A percentile compares a stretch with the other conserved stretches of the same genome.
Conservation (phyloP, 1,284 basidiomycete species). For the Apiotrichum porosum region DNA sequence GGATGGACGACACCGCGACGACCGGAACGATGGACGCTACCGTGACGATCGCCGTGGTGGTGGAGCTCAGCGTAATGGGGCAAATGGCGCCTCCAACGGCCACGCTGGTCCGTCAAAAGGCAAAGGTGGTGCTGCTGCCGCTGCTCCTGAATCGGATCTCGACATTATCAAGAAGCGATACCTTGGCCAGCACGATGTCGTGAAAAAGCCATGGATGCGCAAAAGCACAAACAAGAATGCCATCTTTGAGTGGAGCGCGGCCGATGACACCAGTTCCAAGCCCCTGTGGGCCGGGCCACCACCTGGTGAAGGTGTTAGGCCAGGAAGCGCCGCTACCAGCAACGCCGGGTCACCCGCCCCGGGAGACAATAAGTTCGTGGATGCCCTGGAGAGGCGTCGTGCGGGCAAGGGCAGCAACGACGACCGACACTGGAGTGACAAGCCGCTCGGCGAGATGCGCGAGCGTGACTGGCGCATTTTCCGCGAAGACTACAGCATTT, state of each 20-base stretch:
- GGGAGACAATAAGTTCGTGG: conserved; percentile 46
- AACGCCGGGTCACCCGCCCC: conserved; percentile 12
- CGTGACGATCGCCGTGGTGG: neutral
- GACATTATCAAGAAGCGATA: conserved; percentile 77
- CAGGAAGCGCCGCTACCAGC: neutral
- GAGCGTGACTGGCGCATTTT: conserved; percentile 99
- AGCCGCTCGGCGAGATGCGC: conserved; percentile 86
- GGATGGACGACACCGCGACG: conserved; percentile 12
- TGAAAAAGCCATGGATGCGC: conserved; percentile 86
- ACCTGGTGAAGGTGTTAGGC: too few species aligned
- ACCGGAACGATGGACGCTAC: neutral
- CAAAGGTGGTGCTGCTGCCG: conserved; percentile 8
- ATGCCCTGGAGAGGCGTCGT: conserved; percentile 71
- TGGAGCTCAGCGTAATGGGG: neutral
- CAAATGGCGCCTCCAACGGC: conserved; percentile 1
- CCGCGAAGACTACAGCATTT: conserved; percentile 95
- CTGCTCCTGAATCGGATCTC: conserved; percentile 60
- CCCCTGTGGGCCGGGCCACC: conserved; percentile 4
- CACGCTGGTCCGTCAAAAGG: conserved; percentile 11
- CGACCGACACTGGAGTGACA: conserved; percentile 97
- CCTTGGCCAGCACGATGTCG: conserved; percentile 63
- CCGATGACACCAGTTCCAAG: conserved; percentile 74
- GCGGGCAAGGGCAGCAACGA: conserved; percentile 78
- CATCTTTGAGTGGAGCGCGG: conserved; percentile 96
- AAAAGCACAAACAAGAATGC: conserved; percentile 89